Percentiles rank a stretch among this genome's conserved stretches.
phyloP scores from a whole-genome alignment of 495 filamentous ascomycete genomes.

The Talaromyces stipitatus region DNA sequence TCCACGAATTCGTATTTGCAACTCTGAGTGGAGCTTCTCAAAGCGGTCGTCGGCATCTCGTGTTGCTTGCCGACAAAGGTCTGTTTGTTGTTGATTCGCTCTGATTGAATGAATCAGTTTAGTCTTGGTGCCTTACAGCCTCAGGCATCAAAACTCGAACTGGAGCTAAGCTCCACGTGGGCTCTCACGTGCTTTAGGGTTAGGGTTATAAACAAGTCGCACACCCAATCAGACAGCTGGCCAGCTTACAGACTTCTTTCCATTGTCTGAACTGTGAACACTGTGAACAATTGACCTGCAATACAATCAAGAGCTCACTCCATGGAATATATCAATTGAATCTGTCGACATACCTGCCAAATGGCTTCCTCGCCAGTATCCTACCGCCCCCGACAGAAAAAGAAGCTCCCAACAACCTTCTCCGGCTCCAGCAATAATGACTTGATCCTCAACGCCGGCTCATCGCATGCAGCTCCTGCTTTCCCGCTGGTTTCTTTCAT shows the following conservation, averaged over 20 bases:
- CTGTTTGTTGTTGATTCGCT: no score
- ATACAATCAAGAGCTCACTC: not conserved
- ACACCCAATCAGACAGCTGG: no score
- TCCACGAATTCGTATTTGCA: no score
- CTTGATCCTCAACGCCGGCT: conserved; percentile 32
- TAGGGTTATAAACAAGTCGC: no score
- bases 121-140: no score
- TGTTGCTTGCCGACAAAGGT: no score
- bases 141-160: no score
- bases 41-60: no score
- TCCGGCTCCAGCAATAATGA: conserved; percentile 43
- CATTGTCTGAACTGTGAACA: not conserved
- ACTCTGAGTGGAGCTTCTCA: no score
- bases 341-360: not conserved
- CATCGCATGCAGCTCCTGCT: conserved; percentile 41
- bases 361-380: conserved; percentile 21
- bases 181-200: no score
- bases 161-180: no score
- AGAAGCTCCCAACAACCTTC: conserved; percentile 36
- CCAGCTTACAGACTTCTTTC: not conserved
- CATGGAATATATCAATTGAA: not conserved
- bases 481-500: conserved; percentile 89
- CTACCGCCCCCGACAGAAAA: conserved; percentile 55
- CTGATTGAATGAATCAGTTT: no score
- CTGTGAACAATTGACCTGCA: not conserved